Base-by-base conservation (phyloP, 768 basidiomycete species). In the Lyophyllum shimeji region DNA sequence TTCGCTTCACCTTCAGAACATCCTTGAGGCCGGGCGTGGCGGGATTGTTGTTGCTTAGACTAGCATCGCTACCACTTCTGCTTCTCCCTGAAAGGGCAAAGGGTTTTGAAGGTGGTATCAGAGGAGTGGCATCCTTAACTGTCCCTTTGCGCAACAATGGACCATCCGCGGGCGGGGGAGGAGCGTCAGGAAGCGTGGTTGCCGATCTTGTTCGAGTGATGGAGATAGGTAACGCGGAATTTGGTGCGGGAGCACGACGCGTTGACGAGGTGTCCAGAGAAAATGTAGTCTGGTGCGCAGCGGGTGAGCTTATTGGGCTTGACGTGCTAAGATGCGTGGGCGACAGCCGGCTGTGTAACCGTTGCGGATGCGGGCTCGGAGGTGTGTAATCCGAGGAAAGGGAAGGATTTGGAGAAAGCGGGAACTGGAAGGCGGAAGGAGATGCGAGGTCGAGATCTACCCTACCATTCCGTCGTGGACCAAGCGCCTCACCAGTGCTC, bases 1-100 rank as follows among this genome's bases (percentile, higher is more conserved):
- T 29, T 45, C 53, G 55, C 6, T 53, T 44, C 67, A 86, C 88
- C 82, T 89, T 90, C 24, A 90, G 69, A 17, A 87, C 85, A 63
- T 91, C 88, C 64, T 85, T 89, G 29, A 90, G 71, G 2, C 83
- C 86, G 1, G 86, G 85, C 0, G 84, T 69, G 23, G 74, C 73
- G 34, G 75, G 60, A 51, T 63, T 60, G 13, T 63, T 60, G 13
- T 64, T 67, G 65, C 53, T 76, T 67, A 53, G 71, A 24, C 55
- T 76, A 1, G 74, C 72, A 23, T 80, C 75, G 54, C 77, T 81
- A 3, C 80, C 81, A 33, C 78, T 82, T 46, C 81, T 72, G 46
- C 78, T 76, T 44, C 82, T 71, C 17, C 65, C 64, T 18, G 63
- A 54, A 50, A 68, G 67, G n/a, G 70, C 76, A 51, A 79, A 81